Evolutionary conservation across 2,329 filamentous ascomycete species (phyloP), one percentile per base, ranked within the genome.

Genomic region (Exserohilum turcica): DNA sequence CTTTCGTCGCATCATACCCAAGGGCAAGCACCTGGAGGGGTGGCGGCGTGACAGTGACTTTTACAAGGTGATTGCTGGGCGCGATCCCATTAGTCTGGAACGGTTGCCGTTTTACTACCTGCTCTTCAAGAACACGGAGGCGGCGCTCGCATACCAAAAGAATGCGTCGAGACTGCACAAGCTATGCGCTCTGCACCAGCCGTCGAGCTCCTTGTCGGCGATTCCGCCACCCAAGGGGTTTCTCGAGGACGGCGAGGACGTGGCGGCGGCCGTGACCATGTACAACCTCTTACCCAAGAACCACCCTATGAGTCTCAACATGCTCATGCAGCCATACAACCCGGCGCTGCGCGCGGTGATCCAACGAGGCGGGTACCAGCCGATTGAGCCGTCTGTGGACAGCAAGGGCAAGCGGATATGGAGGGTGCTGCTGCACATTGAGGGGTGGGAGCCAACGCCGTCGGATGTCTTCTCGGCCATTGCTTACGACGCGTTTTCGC

Each of bases 91-190:
- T 50, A 90, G 86, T 8, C 80, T 90, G 43, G 83, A 84, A 52
- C 83, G 85, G 3, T 73, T 83, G 1, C 86, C 84, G 53, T 81
- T 81, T 63, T 92, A 92, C 76, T 86, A 84, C 73, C 76, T 93
- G 49, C 78, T 90, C 48, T 93, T 92, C 77, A 78, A 82, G 56
- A 82, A 78, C 18, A 67, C 76, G 15, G 75, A 78, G n/a, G 82
- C 85, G 10, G 88, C 89, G 0, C 70, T 77, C 6, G 78, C 82
- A 35, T 92, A 90, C 72, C 80, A 83, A 47, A 76, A 79, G 19
- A 82, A 85, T 54, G 79, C 81, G 0, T 66, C 72, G 7, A 76
- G 80, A 5, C 74, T 88, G 13, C 82, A 84, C 69, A 67, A 68
- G 12, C 69, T 85, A 4, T 75, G 77, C 31, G 72, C 73, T n/a